Base-by-base conservation (phyloP, 1,284 basidiomycete genomes). In the Chalciporus piperatoides region DNA sequence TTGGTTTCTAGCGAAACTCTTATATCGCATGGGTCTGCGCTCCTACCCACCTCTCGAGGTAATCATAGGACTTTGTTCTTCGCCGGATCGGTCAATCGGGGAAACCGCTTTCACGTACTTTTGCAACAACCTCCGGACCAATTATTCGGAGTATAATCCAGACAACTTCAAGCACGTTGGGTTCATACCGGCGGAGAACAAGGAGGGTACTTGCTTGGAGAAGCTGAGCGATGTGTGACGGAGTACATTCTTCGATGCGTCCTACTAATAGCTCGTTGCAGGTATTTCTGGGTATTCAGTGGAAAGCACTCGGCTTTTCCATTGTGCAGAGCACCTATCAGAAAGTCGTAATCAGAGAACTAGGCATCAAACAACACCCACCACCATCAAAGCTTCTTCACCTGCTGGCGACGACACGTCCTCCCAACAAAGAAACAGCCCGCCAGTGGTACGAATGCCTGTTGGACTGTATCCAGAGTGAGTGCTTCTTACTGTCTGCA, bases 341-440 rank as follows among this genome's bases (percentile, higher is more conserved):
- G 72, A 76, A 17, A 70, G 76, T 35, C 75, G 78, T 1, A 54
- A 73, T n/a, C 59, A 15, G 68, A 11, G 91, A 90, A 60, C 73
- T 98, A 36, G 82, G 84, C 53, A 72, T 98, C 3, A 72, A 72
- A 19, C 76, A 80, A 25, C 81, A 93, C 63, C 94, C 94, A 0
- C 74, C 84, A 0, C 72, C 85, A 11, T 64, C 75, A 1, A 69
- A 74, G 38, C 70, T 97, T 6, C 74, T 94, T 6, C 60, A 74
- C 2, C 67, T 82, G 0, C 73, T 98, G 8, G 65, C 81, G 49
- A 71, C 71, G 1, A 73, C 70, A 1, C 85, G 86, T 1, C 88
- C 90, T 0, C 68, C 69, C 7, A 77, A 80, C 42, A 65, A 71
- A 52, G 62, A 52, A 5, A 70, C 78, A 32, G 92, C 90, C 0